These are phyloP conservation scores for Coemansia sp. DNA, from an alignment of 192 early-diverging fungal genomes.

Conservation along the genomic window DNA sequence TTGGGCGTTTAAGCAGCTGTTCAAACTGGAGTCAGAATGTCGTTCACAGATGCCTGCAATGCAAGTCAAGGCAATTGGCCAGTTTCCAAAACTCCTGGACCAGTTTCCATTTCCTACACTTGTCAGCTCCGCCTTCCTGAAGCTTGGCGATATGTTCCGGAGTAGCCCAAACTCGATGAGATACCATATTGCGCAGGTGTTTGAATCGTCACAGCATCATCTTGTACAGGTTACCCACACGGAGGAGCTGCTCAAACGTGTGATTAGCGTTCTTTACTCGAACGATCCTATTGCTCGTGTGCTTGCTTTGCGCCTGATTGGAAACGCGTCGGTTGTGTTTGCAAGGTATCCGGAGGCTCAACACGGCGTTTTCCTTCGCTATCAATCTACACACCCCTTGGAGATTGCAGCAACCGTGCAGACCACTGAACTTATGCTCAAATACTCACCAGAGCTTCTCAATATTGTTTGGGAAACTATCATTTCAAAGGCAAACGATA, in stretches of 20 bases:
- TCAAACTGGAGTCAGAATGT: slow-evolving; percentile 54
- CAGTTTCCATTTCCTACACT: slow-evolving; percentile 57
- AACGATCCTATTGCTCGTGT: slow-evolving; percentile 56
- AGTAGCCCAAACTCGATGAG: slow-evolving; percentile 47
- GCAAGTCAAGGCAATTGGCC: slow-evolving; percentile 53
- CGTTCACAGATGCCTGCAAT: slow-evolving; percentile 32
- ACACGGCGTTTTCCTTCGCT: slow-evolving; percentile 53
- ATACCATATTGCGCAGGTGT: slow-evolving; percentile 54
- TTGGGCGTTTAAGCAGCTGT: slow-evolving; percentile 56
- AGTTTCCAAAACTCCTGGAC: slow-evolving; percentile 54
- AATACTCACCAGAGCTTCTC: slow-evolving; percentile 51
- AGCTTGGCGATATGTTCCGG: slow-evolving; percentile 56
- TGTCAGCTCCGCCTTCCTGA: slow-evolving; percentile 55
- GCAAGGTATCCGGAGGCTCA: slow-evolving; percentile 52
- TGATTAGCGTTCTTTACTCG: slow-evolving; percentile 52
- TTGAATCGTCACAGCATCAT: slow-evolving; percentile 42
- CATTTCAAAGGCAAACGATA: slow-evolving; percentile 32
- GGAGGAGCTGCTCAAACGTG: slow-evolving; percentile 52
- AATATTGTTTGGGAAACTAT: slow-evolving; percentile 54
- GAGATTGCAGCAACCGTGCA: slow-evolving; percentile 54
- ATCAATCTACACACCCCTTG: slow-evolving; percentile 51
- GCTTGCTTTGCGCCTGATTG: slow-evolving; percentile 51
- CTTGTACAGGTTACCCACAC: slow-evolving; percentile 43
- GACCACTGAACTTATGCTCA: slow-evolving; percentile 46
- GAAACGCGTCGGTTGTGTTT: slow-evolving; percentile 51